These are phyloP conservation scores for Colletotrichum somersetense DNA, from an alignment of 2,329 filamentous ascomycete species.

Conservation along the genomic window DNA sequence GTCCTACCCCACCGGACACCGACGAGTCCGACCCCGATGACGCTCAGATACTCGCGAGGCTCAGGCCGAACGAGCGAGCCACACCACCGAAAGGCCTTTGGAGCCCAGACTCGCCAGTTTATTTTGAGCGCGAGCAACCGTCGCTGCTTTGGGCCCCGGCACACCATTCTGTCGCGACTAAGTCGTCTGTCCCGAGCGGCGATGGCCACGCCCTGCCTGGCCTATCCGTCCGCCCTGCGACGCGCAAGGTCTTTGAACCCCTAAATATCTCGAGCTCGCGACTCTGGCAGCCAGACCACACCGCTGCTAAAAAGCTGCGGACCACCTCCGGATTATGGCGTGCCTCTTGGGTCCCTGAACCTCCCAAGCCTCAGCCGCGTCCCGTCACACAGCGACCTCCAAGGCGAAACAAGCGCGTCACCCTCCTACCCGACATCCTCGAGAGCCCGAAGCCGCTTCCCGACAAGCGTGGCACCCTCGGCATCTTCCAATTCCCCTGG, in stretches of 20 bases:
- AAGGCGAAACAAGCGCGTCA: conserved; percentile 68
- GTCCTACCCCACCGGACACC: conserved; percentile 68
- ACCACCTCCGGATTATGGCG: conserved; percentile 50
- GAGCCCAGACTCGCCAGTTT: conserved; percentile 29
- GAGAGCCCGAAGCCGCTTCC: conserved; percentile 72
- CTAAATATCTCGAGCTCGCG: conserved; percentile 53
- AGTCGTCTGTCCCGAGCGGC: conserved; percentile 16
- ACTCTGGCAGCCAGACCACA: conserved; percentile 54
- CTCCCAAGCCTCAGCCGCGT: conserved; percentile 51
- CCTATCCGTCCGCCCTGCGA: conserved; percentile 51
- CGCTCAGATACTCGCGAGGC: conserved; percentile 42
- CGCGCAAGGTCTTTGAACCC: conserved; percentile 50
- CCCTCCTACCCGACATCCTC: conserved; percentile 71
- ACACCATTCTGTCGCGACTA: conserved; percentile 21
- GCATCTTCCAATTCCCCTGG: conserved; percentile 76
- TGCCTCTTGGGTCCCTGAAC: conserved; percentile 36
- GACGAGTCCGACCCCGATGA: conserved; percentile 57
- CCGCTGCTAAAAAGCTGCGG: conserved; percentile 43
- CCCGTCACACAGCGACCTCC: conserved; percentile 66
- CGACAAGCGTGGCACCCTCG: conserved; percentile 69
- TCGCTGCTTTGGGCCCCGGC: conserved; percentile 29
- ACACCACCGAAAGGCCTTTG: conserved; percentile 30
- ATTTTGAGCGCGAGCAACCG: conserved; percentile 30
- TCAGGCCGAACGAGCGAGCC: conserved; percentile 40
- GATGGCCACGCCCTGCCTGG: conserved; percentile 45